Percentiles rank a stretch among this genome's conserved stretches.
These are phyloP conservation scores for Drechslerella coelobrocha DNA, from an alignment of 2,329 filamentous ascomycete genomes.

Conservation along the genomic window DNA sequence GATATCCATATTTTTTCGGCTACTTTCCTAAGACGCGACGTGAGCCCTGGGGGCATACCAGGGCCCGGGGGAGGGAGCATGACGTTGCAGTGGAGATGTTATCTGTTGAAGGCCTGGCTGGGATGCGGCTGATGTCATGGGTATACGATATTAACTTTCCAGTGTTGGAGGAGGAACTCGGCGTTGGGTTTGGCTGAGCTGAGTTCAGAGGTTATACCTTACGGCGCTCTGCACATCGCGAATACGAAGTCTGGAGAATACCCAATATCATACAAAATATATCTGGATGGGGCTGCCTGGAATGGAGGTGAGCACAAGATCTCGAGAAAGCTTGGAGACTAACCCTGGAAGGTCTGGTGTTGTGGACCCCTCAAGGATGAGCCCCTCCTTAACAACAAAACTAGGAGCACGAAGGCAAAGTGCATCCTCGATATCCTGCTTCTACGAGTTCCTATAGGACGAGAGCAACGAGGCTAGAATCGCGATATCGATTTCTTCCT, in stretches of 20 bases:
- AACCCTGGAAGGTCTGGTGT: slow-evolving; percentile 11
- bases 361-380: slow-evolving; percentile 29
- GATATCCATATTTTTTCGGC: background rate
- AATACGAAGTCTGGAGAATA: background rate
- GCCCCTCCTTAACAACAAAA: slow-evolving; percentile 41
- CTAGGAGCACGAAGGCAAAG: slow-evolving; percentile 33
- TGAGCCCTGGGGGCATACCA: background rate
- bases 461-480: slow-evolving; percentile 18
- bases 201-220: too few relatives aligned
- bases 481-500: slow-evolving; percentile 36
- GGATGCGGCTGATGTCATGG: slow-evolving; percentile 4
- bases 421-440: slow-evolving; percentile 34
- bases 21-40: background rate
- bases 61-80: background rate
- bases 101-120: background rate
- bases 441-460: slow-evolving; percentile 46
- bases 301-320: background rate
- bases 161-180: slow-evolving; percentile 3
- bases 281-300: background rate
- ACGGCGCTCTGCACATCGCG: background rate
- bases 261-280: background rate
- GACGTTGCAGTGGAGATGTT: background rate
- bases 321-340: background rate
- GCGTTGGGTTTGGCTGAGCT: too few relatives aligned
- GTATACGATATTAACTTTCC: background rate